phyloP scores from a whole-genome alignment of 2,329 filamentous ascomycete species.

The Pseudocercospora cruenta region DNA sequence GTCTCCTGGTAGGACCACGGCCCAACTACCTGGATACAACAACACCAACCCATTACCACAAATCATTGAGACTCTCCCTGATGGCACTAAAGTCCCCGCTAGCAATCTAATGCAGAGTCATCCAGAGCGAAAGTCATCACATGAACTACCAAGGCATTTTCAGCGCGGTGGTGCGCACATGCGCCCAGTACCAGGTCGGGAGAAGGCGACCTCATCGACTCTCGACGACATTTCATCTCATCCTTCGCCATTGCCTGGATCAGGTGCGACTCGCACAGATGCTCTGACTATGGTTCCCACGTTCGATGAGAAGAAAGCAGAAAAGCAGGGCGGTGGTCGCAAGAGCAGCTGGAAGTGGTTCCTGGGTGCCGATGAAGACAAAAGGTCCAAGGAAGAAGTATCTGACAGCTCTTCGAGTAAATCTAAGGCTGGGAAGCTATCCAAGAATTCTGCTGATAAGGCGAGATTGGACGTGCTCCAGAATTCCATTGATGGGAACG shows the following conservation, averaged over 20 bases:
- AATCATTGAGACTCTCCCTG: conserved; percentile 63
- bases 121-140: conserved; percentile 56
- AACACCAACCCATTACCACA: conserved; percentile 55
- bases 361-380: conserved; percentile 66
- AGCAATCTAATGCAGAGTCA: conserved; percentile 37
- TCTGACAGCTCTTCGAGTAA: conserved; percentile 41
- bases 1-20: conserved; percentile 59
- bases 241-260: conserved; percentile 71
- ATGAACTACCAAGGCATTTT: conserved; percentile 37
- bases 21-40: conserved; percentile 53
- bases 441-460: conserved; percentile 68
- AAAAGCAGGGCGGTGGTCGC: conserved; percentile 65
- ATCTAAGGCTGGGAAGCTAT: conserved; percentile 57
- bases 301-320: conserved; percentile 71
- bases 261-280: conserved; percentile 70
- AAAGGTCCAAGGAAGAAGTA: conserved; percentile 58
- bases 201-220: conserved; percentile 44
- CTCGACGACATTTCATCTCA: conserved; percentile 68
- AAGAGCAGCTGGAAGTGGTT: conserved; percentile 90
- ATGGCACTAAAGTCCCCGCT: conserved; percentile 39
- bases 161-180: conserved; percentile 40
- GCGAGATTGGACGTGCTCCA: conserved; percentile 85
- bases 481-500: conserved; percentile 73
- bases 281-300: conserved; percentile 80
- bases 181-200: conserved; percentile 40